phyloP scores from a whole-genome alignment of 2,329 filamentous ascomycete genomes.

The Penicillium sp. region DNA sequence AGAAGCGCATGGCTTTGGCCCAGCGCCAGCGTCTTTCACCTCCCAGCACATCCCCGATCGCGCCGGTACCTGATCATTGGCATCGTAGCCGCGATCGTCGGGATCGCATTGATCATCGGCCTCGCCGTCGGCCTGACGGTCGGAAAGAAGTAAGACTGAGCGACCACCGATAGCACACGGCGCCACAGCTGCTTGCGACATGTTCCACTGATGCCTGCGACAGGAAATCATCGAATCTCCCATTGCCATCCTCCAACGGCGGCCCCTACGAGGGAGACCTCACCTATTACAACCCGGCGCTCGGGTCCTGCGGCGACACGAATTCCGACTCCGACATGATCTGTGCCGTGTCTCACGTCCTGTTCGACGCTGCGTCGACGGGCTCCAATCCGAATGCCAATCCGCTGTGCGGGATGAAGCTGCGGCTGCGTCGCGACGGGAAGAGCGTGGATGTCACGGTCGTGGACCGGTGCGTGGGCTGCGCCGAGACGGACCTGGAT shows the following conservation, averaged over 20 bases:
- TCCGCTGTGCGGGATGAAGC: slow-evolving; percentile 63
- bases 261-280: slow-evolving; percentile 61
- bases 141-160: slow-evolving; percentile 15
- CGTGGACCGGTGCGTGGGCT: slow-evolving; percentile 64
- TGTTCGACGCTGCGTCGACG: slow-evolving; percentile 60
- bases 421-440: slow-evolving; percentile 59
- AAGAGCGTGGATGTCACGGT: slow-evolving; percentile 61
- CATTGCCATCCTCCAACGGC: slow-evolving; percentile 36
- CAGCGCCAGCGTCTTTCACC: too few species aligned
- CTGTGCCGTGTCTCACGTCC: slow-evolving; percentile 63
- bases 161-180: slow-evolving; percentile 1
- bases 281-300: slow-evolving; percentile 65
- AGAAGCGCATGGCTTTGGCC: too few species aligned
- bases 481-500: slow-evolving; percentile 50
- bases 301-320: slow-evolving; percentile 67
- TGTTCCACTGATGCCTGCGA: too few species aligned
- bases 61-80: slow-evolving; percentile 20
- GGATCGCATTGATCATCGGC: slow-evolving; percentile 25
- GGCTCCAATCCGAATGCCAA: slow-evolving; percentile 61
- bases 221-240: slow-evolving; percentile 27
- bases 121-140: slow-evolving; percentile 27
- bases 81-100: slow-evolving; percentile 9
- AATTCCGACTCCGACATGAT: slow-evolving; percentile 58
- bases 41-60: too few species aligned
- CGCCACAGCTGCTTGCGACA: too few species aligned